Percentiles rank a stretch among this genome's conserved stretches.
Conservation (phyloP, 352 stramenopile species). For the Phytophthora gonapodyides region DNA sequence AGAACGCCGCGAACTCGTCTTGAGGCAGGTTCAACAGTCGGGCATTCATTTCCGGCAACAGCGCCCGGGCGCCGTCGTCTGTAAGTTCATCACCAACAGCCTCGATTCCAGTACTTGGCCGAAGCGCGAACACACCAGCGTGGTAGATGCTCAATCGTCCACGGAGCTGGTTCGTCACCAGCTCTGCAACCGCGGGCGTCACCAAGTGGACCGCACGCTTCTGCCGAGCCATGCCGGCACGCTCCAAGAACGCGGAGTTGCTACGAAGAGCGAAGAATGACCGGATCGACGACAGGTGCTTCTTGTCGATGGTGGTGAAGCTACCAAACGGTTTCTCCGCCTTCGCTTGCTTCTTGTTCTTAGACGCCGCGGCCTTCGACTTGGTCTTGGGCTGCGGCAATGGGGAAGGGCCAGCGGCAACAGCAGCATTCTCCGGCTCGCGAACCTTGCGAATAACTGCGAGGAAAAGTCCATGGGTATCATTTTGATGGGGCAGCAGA, state of each 20-base stretch:
- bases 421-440: constrained; percentile 20
- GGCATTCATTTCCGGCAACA: constrained; percentile 55
- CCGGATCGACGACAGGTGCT: constrained; percentile 42
- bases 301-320: constrained; percentile 51
- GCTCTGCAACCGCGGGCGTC: constrained; percentile 49
- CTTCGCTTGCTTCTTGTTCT: constrained; percentile 65
- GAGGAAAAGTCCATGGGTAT: constrained; percentile 99
- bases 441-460: constrained; percentile 91
- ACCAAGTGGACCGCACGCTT: constrained; percentile 73
- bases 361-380: constrained; percentile 22
- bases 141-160: constrained; percentile 66
- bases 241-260: constrained; percentile 56
- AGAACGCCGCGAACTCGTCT: constrained; percentile 65
- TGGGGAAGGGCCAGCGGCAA: constrained; percentile 44
- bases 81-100: constrained; percentile 51
- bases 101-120: constrained; percentile 32
- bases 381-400: constrained; percentile 30
- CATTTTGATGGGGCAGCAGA: constrained; percentile 96
- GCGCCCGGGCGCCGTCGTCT: constrained; percentile 64
- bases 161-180: constrained; percentile 45
- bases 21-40: constrained; percentile 64
- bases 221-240: constrained; percentile 63
- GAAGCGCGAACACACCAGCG: constrained; percentile 61
- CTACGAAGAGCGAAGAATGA: constrained; percentile 52
- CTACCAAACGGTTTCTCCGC: constrained; percentile 64